Evolutionary conservation across 225 moss, liverwort and hornwort species (phyloP), one percentile per base, ranked within the genome.

Genomic region (Sphagnum contortum): DNA sequence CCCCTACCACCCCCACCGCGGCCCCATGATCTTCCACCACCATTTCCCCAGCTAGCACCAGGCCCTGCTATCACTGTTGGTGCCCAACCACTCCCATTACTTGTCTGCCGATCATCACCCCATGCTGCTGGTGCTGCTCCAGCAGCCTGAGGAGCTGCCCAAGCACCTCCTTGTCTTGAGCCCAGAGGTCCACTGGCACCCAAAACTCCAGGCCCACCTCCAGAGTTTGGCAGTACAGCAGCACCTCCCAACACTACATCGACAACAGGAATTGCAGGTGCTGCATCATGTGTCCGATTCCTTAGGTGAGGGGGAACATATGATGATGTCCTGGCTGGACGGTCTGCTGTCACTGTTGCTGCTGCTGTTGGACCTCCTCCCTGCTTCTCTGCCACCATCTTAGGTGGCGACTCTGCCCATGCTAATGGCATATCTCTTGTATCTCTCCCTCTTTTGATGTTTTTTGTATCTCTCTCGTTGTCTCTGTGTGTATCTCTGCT

Each of bases 361-460:
- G 71, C 81, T 75, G 79, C 87, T 44, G 78, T 77, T 73, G 29
- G 29, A 29, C 74, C 81, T 57, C 64, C 55, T 47, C 91, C 92
- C 78, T 96, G 89, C 76, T 88, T 90, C 75, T 69, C 2, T 64
- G 86, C 95, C 92, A 92, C 92, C 95, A 88, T 88, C 48, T 96
- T 90, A 81, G 95, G 88, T 90, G 95, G 90, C 90, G 83, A 85
- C 88, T 92, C 95, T 78, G 83, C 74, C 95, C 95, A 96, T 91
- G 90, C 87, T 88, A 87, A 85, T 92, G 95, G 92, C 95, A 96
- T 95, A 84, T 91, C 89, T 85, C 79, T 29, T 29, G 29, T 29
- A 29, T 29, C 29, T 29, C 29, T 29, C 29, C 29, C 29, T 29
- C 29, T 29, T 29, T 29, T 29, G 29, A 0, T 29, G 0, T 29